Evolutionary conservation across 805 yeast species (phyloP), one percentile per base, ranked within the genome.

Genomic region (Myxozyma neglecta): DNA sequence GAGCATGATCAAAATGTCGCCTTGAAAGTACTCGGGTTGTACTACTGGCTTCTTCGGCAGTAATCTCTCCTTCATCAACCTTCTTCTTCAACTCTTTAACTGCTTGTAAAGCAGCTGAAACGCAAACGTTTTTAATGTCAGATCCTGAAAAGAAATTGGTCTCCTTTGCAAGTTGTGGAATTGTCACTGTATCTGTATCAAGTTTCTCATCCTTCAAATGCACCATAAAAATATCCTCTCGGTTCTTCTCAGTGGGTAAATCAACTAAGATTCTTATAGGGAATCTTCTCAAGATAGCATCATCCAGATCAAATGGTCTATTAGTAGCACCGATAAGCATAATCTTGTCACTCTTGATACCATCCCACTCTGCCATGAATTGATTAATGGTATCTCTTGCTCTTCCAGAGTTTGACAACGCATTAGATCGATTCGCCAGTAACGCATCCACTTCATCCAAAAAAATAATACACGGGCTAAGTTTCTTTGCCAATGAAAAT

Each of bases 371-470:
- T n/a, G 97, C 93, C 70, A 93, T 83, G 69, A 93, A 84, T 80
- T 94, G 98, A 77, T 94, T 93, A 60, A 94, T 98, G 37, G 93
- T 85, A 78, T 92, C 97, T 55, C 93, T 85, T 24, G 97, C 97
- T 62, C 97, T 97, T 69, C 96, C 96, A 14, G 61, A 52, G 76
- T 90, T 97, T 70, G 96, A 96, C 55, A 78, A 76, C 42, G 88
- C 83, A 51, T 93, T 98, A 71, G 93, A 93, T 78, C 99, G 89
- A 76, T 93, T 93, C 45, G 98, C 93, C 59, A 98, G 97, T 75
- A 94, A 91, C 40, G 99, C 98, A 80, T 94, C 99, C 64, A 93
- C 86, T 81, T 93, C 99, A 79, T 93, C 99, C 96, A 93, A 89
- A 74, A 94, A 93, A 59, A 93, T 93, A 74, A 94, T 92, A 77